A percentile compares a stretch with the other conserved stretches of the same genome.
phyloP scores from a whole-genome alignment of 768 basidiomycete species.

The Amanita molliuscula region DNA sequence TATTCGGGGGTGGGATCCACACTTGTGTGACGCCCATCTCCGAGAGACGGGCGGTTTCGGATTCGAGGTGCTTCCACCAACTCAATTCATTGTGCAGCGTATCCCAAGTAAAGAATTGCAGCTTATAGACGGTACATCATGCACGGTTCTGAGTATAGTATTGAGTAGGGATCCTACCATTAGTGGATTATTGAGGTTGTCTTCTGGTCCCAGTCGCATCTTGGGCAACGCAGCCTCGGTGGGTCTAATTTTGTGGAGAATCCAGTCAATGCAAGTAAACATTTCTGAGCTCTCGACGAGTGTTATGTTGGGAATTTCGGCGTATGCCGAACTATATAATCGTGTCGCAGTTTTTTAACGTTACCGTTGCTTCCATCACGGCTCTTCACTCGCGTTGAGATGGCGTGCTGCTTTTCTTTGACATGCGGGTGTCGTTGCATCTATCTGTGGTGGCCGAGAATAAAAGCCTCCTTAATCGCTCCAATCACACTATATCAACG shows the following conservation, averaged over 20 bases:
- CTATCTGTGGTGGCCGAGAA: conserved; percentile 37
- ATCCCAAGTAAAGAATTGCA: conserved; percentile 88
- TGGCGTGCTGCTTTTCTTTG: conserved; percentile 54
- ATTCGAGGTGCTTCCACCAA: conserved; percentile 76
- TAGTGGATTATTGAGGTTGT: conserved; percentile 40
- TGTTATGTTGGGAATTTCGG: conserved; percentile 5
- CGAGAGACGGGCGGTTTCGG: conserved; percentile 50
- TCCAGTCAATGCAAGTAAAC: background rate
- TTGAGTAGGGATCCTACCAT: conserved; percentile 40
- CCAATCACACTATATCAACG: conserved; percentile 57
- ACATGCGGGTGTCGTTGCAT: conserved; percentile 30
- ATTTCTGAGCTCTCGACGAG: background rate
- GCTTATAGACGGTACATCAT: conserved; percentile 22
- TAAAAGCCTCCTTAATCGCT: conserved; percentile 75
- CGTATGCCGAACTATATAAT: conserved; percentile 11
- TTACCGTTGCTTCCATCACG: conserved; percentile 25
- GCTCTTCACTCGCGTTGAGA: conserved; percentile 23
- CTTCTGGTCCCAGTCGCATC: conserved; percentile 54
- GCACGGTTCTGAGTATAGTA: background rate
- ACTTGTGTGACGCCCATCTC: conserved; percentile 68
- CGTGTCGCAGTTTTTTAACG: conserved; percentile 9
- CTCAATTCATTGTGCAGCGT: conserved; percentile 42
- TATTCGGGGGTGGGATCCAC: conserved; percentile 81
- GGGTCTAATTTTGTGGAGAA: conserved; percentile 9
- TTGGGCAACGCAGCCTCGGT: conserved; percentile 34